Conservation (phyloP, 768 basidiomycete species). For the Lentinula guzmanii region DNA sequence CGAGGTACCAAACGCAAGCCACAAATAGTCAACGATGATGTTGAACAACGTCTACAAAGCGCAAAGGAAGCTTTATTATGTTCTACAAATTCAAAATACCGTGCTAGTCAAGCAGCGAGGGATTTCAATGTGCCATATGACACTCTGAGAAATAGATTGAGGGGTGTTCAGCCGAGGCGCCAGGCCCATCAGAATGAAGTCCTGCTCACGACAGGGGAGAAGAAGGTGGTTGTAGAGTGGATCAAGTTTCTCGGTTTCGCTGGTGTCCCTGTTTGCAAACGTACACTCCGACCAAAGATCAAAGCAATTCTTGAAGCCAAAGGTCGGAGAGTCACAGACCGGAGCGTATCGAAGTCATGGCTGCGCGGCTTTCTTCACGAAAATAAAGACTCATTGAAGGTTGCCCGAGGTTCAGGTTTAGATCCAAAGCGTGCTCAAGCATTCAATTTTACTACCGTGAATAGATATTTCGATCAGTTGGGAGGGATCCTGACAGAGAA, state of each 20-base stretch:
- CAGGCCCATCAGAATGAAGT: background rate
- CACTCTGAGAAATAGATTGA: background rate
- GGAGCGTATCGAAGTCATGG: background rate
- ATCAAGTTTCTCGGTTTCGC: background rate
- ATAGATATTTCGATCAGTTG: conserved; percentile 13
- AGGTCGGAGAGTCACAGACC: background rate
- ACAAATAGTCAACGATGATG: background rate
- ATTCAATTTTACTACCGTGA: conserved; percentile 20
- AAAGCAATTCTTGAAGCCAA: background rate
- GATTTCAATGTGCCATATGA: background rate
- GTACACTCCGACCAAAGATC: background rate
- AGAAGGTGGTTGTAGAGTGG: background rate
- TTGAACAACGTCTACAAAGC: background rate
- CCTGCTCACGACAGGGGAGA: background rate
- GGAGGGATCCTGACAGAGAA: conserved; percentile 13
- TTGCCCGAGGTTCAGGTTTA: conserved; percentile 11
- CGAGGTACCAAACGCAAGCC: background rate
- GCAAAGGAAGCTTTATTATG: background rate
- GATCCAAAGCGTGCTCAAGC: conserved; percentile 26
- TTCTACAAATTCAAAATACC: background rate
- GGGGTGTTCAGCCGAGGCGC: background rate
- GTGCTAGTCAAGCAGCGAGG: background rate
- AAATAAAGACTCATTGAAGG: background rate
- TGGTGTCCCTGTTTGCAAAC: background rate
- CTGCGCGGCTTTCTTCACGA: background rate